phyloP scores from a whole-genome alignment of 2,329 filamentous ascomycete genomes.

The Colletotrichum phormii region DNA sequence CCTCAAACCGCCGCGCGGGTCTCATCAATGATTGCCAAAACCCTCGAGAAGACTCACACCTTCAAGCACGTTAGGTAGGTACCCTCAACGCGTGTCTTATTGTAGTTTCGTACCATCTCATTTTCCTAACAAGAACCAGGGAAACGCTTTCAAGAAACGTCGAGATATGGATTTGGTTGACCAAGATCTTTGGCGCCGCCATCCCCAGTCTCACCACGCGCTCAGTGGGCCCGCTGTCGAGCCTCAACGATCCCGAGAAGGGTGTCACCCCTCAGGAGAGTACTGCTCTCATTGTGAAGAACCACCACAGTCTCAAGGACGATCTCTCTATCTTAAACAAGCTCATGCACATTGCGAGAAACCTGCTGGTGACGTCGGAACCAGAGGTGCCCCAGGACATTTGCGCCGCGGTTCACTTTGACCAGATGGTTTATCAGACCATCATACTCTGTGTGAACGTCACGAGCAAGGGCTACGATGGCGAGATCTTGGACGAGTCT shows the following conservation, averaged over 20 bases:
- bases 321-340: slow-evolving; percentile 74
- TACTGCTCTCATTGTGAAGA: slow-evolving; percentile 71
- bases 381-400: slow-evolving; percentile 75
- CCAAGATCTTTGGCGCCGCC: slow-evolving; percentile 70
- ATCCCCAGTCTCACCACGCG: slow-evolving; percentile 70
- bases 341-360: slow-evolving; percentile 74
- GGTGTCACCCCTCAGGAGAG: slow-evolving; percentile 71
- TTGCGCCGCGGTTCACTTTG: slow-evolving; percentile 72
- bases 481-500: slow-evolving; percentile 69
- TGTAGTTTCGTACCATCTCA: slow-evolving; percentile 4
- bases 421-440: slow-evolving; percentile 74
- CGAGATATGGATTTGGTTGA: slow-evolving; percentile 74
- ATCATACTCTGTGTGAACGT: slow-evolving; percentile 75
- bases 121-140: slow-evolving; percentile 48
- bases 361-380: slow-evolving; percentile 72
- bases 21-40: slow-evolving; percentile 68
- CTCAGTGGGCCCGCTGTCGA: slow-evolving; percentile 67
- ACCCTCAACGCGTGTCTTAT: not conserved
- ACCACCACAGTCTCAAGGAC: slow-evolving; percentile 70
- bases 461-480: slow-evolving; percentile 75
- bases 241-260: slow-evolving; percentile 65
- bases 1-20: slow-evolving; percentile 66
- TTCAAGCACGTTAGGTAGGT: slow-evolving; percentile 69
- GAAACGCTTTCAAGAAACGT: slow-evolving; percentile 72
- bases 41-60: slow-evolving; percentile 73